A percentile compares a stretch with the other conserved stretches of the same genome.
phyloP scores from a whole-genome alignment of 306 rosid species.

The Acacia acuminata region DNA sequence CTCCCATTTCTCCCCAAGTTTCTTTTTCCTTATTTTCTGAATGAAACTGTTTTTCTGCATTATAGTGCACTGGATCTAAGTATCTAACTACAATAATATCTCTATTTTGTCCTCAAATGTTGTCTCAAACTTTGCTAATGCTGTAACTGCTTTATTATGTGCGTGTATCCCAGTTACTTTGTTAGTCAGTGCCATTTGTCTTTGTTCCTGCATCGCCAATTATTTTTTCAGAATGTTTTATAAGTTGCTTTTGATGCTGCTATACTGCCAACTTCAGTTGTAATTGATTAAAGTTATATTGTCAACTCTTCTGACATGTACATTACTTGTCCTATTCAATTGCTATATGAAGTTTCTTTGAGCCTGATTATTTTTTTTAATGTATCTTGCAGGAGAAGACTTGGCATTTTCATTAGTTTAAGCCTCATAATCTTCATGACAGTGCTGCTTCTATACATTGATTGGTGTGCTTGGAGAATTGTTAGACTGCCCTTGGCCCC shows the following conservation, averaged over 20 bases:
- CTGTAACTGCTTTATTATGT: not conserved
- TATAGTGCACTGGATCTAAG: not conserved
- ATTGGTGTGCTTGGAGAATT: constrained; percentile 92
- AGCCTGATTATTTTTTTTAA: constrained; percentile 23
- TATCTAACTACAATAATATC: not conserved
- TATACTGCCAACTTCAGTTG: not conserved
- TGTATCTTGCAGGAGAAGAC: constrained; percentile 64
- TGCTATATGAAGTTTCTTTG: constrained; percentile 15
- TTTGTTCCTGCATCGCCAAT: not conserved
- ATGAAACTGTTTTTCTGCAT: not conserved
- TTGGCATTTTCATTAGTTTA: constrained; percentile 58
- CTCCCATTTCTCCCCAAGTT: not conserved
- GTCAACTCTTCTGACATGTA: not conserved
- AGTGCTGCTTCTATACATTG: constrained; percentile 69
- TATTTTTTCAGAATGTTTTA: not conserved
- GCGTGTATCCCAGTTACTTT: not conserved
- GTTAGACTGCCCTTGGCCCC: constrained; percentile 80
- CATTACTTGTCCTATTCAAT: constrained; percentile 6
- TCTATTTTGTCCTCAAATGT: not conserved
- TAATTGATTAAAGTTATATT: not conserved
- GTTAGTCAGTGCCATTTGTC: not conserved
- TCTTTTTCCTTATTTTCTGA: not conserved
- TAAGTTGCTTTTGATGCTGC: not conserved
- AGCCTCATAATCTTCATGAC: constrained; percentile 63
- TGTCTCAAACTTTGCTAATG: not conserved